These are phyloP conservation scores for Calonectria montana DNA, from an alignment of 2,329 filamentous ascomycete genomes.

Conservation along the genomic window DNA sequence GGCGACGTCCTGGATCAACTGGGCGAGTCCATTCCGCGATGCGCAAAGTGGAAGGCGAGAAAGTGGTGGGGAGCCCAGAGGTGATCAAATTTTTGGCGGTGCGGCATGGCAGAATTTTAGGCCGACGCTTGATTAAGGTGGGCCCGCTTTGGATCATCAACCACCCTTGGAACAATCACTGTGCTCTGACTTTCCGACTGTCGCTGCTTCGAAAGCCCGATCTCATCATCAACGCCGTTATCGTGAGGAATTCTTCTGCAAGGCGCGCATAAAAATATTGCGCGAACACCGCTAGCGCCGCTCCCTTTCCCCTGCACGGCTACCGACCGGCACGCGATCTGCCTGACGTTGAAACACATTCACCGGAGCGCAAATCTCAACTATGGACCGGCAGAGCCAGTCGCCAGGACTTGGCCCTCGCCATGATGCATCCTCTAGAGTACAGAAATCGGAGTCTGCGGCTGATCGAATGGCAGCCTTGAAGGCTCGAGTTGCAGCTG, in stretches of 20 bases:
- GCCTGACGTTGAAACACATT: neutral
- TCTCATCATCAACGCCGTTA: neutral
- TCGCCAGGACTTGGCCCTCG: constrained; percentile 66
- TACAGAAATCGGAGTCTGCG: constrained; percentile 67
- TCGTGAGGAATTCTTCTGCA: neutral
- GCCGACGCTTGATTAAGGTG: constrained; percentile 15
- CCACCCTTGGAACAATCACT: neutral
- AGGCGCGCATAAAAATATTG: neutral
- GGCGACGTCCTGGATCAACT: constrained; percentile 38
- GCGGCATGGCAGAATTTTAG: constrained; percentile 54
- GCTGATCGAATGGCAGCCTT: constrained; percentile 79
- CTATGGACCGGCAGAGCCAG: constrained; percentile 65
- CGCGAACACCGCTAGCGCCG: neutral
- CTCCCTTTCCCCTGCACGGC: neutral
- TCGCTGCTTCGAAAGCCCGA: neutral
- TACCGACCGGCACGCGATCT: neutral
- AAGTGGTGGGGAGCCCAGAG: constrained; percentile 35
- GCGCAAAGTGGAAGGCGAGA: constrained; percentile 31
- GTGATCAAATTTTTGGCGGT: constrained; percentile 60
- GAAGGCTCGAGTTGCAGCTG: constrained; percentile 82
- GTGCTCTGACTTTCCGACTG: neutral
- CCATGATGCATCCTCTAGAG: constrained; percentile 64
- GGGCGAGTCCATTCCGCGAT: constrained; percentile 36
- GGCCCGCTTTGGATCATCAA: constrained; percentile 3
- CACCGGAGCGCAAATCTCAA: neutral